A percentile compares a stretch with the other conserved stretches of the same genome.
Evolutionary conservation across 2,329 filamentous ascomycete species (phyloP).

Genomic region (Botryotinia calthae): DNA sequence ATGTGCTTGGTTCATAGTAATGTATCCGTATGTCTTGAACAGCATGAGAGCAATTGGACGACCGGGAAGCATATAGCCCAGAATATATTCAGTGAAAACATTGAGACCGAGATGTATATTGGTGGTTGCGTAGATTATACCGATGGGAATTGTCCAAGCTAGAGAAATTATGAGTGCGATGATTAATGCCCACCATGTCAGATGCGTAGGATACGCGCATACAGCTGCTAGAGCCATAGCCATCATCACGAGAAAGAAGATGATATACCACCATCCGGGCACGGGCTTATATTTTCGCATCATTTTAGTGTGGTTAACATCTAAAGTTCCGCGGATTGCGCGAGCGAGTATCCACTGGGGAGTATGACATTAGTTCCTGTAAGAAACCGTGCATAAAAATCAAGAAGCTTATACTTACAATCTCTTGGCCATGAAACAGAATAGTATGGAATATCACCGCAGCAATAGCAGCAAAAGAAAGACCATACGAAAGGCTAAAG

Average conservation of each 20-base stretch:
- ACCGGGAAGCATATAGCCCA: conserved; percentile 71
- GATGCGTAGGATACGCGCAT: conserved; percentile 22
- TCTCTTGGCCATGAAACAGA: conserved; percentile 64
- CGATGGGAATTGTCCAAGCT: conserved; percentile 54
- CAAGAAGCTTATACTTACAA: conserved; percentile 41
- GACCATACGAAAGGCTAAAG: conserved; percentile 66
- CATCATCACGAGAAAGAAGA: conserved; percentile 47
- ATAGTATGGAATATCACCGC: conserved; percentile 66
- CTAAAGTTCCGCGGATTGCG: conserved; percentile 52
- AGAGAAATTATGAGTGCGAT: conserved; percentile 34
- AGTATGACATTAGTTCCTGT: neutral
- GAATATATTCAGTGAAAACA: conserved; percentile 69
- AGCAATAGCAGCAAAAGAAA: conserved; percentile 70
- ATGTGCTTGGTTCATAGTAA: conserved; percentile 23
- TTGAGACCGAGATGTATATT: conserved; percentile 71
- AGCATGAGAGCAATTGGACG: conserved; percentile 72
- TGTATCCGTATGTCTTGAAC: conserved; percentile 49
- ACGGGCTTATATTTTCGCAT: conserved; percentile 57
- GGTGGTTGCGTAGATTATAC: conserved; percentile 68
- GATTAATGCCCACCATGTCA: conserved; percentile 33
- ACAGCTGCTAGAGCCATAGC: conserved; percentile 39
- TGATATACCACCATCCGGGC: conserved; percentile 57
- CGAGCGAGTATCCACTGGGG: conserved; percentile 55
- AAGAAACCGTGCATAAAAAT: neutral
- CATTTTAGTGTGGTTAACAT: conserved; percentile 46